phyloP scores from a whole-genome alignment of 2,329 filamentous ascomycete genomes.

The Ilyonectria robusta region DNA sequence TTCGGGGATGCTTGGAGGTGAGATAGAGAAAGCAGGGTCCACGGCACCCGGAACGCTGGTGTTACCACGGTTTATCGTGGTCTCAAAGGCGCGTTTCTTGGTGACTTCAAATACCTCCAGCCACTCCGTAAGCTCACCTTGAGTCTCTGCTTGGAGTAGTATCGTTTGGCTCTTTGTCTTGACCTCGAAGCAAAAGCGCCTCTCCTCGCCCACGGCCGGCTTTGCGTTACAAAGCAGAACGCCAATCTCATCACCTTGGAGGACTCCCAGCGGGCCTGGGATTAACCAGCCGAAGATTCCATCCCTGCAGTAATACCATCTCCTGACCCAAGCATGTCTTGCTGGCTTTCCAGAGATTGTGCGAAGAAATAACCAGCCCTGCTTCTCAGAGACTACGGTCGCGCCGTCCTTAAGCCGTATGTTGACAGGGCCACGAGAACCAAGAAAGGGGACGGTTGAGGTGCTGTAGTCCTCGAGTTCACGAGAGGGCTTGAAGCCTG shows the following conservation, averaged over 20 bases:
- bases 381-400: slow-evolving; percentile 79
- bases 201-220: slow-evolving; percentile 91
- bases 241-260: slow-evolving; percentile 96
- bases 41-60: slow-evolving; percentile 63
- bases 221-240: slow-evolving; percentile 94
- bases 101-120: slow-evolving; percentile 93
- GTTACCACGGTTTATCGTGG: slow-evolving; percentile 68
- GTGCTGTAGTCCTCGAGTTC: slow-evolving; percentile 94
- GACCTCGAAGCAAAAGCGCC: slow-evolving; percentile 97
- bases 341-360: slow-evolving; percentile 89
- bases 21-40: slow-evolving; percentile 92
- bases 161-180: slow-evolving; percentile 97
- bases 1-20: slow-evolving; percentile 87
- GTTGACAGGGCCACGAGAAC: slow-evolving; percentile 76
- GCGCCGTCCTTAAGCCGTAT: slow-evolving; percentile 69
- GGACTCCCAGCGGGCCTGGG: slow-evolving; percentile 86
- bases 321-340: slow-evolving; percentile 87
- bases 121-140: slow-evolving; percentile 94
- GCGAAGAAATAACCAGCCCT: slow-evolving; percentile 92
- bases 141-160: slow-evolving; percentile 92
- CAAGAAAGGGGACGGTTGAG: slow-evolving; percentile 90
- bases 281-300: slow-evolving; percentile 97
- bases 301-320: slow-evolving; percentile 97
- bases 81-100: slow-evolving; percentile 92
- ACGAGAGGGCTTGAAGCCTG: slow-evolving; percentile 82